Conservation (phyloP, 2,329 filamentous ascomycete species). For the Shiraia sp. region DNA sequence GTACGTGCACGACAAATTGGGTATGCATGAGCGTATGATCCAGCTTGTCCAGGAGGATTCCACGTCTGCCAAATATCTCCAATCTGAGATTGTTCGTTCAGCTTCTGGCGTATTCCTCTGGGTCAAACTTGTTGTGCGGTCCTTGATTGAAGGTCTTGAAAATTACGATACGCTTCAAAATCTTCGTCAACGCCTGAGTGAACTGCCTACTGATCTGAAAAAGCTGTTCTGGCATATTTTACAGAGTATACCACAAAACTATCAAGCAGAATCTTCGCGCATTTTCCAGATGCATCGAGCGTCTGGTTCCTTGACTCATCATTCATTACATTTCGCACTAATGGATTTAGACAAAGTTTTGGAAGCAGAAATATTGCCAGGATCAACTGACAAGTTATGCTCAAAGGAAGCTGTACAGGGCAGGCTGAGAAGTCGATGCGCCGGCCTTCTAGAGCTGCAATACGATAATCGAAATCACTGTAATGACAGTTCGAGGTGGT, state of each 20-base stretch:
- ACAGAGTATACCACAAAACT: neutral
- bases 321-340: too few relatives aligned
- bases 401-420: too few relatives aligned
- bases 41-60: neutral
- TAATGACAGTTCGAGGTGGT: too few relatives aligned
- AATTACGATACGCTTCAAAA: slow-evolving; percentile 2
- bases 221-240: slow-evolving; percentile 13
- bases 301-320: too few relatives aligned
- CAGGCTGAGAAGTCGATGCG: too few relatives aligned
- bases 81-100: neutral
- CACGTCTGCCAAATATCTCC: neutral
- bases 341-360: neutral
- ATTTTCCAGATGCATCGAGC: neutral
- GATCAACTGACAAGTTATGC: too few relatives aligned
- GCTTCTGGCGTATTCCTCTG: slow-evolving; percentile 10
- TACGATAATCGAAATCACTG: too few relatives aligned
- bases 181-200: slow-evolving; percentile 5
- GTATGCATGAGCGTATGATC: neutral
- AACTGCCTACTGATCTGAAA: slow-evolving; percentile 13
- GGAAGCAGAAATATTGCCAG: too few relatives aligned
- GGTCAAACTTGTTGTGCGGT: slow-evolving; percentile 3
- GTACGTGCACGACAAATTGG: slow-evolving; percentile 4
- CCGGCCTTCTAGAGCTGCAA: too few relatives aligned
- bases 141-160: slow-evolving; percentile 3
- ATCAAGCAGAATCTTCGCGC: neutral